Evolutionary conservation across 2,329 filamentous ascomycete genomes (phyloP).

Genomic region (Fusarium multiceps): DNA sequence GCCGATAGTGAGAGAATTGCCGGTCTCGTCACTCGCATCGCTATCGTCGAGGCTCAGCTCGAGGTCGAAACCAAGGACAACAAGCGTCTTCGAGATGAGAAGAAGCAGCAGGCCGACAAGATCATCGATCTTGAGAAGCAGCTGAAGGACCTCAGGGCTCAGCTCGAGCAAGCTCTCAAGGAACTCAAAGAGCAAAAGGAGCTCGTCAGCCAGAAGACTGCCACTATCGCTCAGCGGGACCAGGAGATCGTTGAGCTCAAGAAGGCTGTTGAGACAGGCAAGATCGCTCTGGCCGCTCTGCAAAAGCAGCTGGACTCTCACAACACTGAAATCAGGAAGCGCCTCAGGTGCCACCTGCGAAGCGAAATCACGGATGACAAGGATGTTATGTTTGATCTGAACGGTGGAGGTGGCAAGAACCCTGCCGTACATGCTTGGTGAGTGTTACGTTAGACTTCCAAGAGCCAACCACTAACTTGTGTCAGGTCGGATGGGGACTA

Average conservation of each 20-base stretch:
- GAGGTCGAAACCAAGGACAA: neutral
- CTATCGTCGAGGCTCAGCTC: neutral
- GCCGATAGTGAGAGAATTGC: neutral
- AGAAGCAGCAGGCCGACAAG: neutral
- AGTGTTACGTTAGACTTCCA: neutral
- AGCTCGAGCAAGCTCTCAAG: neutral
- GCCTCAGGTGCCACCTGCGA: neutral
- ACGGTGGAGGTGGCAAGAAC: neutral
- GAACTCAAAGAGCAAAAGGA: neutral
- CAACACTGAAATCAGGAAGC: neutral
- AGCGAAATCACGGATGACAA: neutral
- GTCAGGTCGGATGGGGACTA: neutral
- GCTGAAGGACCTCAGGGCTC: neutral
- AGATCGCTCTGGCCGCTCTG: neutral
- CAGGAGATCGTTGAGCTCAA: neutral
- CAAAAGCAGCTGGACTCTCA: neutral
- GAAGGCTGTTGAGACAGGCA: neutral
- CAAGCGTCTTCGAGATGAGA: neutral
- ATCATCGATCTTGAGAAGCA: neutral
- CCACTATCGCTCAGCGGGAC: neutral
- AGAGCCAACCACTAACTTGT: neutral
- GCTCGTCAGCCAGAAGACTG: neutral
- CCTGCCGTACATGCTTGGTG: neutral
- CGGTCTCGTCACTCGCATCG: neutral
- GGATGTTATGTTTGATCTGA: slow-evolving; percentile 1